These are phyloP conservation scores for Globisporangium acanthophoron DNA, from an alignment of 352 stramenopile genomes.

Conservation along the genomic window DNA sequence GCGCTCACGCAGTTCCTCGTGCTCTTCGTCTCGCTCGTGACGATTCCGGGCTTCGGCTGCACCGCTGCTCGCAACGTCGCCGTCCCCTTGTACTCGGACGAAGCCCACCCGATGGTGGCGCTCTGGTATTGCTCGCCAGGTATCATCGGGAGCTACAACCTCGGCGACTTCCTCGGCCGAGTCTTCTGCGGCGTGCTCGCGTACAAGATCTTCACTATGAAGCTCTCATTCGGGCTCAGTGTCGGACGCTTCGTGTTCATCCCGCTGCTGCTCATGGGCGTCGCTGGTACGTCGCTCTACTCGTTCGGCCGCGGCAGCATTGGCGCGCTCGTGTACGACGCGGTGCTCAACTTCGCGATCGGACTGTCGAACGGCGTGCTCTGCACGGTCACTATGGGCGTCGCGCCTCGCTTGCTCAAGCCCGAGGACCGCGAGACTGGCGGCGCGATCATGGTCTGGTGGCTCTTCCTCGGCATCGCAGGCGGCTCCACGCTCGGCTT, in stretches of 20 bases:
- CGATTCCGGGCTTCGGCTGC: slow-evolving; percentile 55
- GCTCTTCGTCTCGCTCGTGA: slow-evolving; percentile 53
- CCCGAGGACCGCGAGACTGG: slow-evolving; percentile 51
- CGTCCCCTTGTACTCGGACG: slow-evolving; percentile 17
- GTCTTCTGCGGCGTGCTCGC: slow-evolving; percentile 37
- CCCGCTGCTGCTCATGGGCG: slow-evolving; percentile 49
- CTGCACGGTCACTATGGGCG: slow-evolving; percentile 59
- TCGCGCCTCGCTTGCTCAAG: slow-evolving; percentile 39
- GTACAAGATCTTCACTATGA: slow-evolving; percentile 54
- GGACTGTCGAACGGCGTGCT: slow-evolving; percentile 48
- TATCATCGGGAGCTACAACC: slow-evolving; percentile 58
- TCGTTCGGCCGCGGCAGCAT: slow-evolving; percentile 29
- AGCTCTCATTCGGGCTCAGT: slow-evolving; percentile 31
- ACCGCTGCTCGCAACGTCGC: slow-evolving; percentile 26
- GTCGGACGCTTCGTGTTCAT: slow-evolving; percentile 49
- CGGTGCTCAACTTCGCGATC: slow-evolving; percentile 43
- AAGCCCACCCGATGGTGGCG: slow-evolving; percentile 9
- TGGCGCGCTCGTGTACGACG: slow-evolving; percentile 29
- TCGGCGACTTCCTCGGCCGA: slow-evolving; percentile 54
- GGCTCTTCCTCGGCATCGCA: slow-evolving; percentile 48
- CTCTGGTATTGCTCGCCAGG: slow-evolving; percentile 50
- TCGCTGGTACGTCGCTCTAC: slow-evolving; percentile 47
- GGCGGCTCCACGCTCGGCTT: slow-evolving; percentile 44
- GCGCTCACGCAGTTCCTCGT: slow-evolving; percentile 43
- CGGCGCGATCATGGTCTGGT: slow-evolving; percentile 51